These are phyloP conservation scores for Spergularia azorica DNA, from an alignment of 179 eudicot genomes.

Conservation along the genomic window DNA sequence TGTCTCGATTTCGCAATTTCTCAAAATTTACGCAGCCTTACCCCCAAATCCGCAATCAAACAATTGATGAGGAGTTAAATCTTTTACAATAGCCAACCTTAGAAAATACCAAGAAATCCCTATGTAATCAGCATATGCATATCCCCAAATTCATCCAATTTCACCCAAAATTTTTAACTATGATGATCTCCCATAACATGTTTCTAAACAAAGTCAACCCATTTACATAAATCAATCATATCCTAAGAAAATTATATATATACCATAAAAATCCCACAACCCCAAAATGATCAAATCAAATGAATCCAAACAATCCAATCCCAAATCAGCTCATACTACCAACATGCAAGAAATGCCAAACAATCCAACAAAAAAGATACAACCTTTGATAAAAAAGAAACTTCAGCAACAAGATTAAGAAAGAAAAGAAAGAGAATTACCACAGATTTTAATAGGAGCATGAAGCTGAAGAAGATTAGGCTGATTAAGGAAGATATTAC, in stretches of 20 bases:
- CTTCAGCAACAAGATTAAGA: background rate
- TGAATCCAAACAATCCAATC: slow-evolving; percentile 12
- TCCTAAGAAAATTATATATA: too few species aligned
- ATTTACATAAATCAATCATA: background rate
- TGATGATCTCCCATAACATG: slow-evolving; percentile 1
- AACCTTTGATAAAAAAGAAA: background rate
- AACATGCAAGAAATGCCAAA: slow-evolving; percentile 8
- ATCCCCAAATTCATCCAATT: slow-evolving; percentile 6
- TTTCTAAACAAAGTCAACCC: background rate
- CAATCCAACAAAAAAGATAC: background rate
- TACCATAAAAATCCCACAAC: slow-evolving; percentile 1
- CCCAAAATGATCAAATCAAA: slow-evolving; percentile 7
- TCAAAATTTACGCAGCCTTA: background rate
- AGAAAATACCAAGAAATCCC: background rate
- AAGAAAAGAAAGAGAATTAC: slow-evolving; percentile 35
- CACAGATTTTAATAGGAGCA: slow-evolving; percentile 87
- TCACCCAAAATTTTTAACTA: background rate
- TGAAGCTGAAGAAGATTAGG: slow-evolving; percentile 74
- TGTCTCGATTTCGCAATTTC: background rate
- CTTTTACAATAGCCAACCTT: background rate
- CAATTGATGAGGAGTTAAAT: too few species aligned
- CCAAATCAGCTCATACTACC: slow-evolving; percentile 6
- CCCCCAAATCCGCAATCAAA: background rate
- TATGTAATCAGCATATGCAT: background rate
- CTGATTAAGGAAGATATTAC: slow-evolving; percentile 80